Evolutionary conservation across 2,329 filamentous ascomycete species (phyloP), one percentile per base, ranked within the genome.

Genomic region (Sarocladium kiliense): DNA sequence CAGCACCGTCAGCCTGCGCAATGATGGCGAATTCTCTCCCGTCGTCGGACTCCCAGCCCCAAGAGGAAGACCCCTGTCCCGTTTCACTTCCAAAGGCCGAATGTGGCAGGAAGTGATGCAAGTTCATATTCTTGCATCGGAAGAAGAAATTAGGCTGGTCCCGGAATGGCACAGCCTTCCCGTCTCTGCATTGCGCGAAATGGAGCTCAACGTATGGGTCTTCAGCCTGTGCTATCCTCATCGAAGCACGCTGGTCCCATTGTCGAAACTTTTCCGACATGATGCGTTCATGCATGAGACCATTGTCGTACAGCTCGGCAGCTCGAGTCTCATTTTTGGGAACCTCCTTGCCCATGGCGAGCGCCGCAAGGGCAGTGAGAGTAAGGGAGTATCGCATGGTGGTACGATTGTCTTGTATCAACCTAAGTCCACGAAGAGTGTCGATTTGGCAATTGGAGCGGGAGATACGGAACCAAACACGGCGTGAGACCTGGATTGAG

Each of bases 11-110:
- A 27, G 72, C 72, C 60, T 82, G 79, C 1, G 76, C 78, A 58
- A 80, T 75, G 58, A 77, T 77, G 44, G 77, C 71, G 55, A 82
- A 81, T 58, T 82, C 79, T 21, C 79, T 77, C 25, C 77, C 78
- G 42, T 75, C 71, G 0, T 68, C 66, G 16, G 77, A 74, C 0
- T 76, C 78, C 78, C 79, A 80, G 5, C 79, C 79, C 78, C 78
- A 81, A 0, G 76, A 78, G 2, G 67, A 68, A 10, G 68, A 66
- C 26, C 69, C 69, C 55, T 67, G 64, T 19, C 66, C 68, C 23
- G 58, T 64, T 41, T 61, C 62, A 60, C 65, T 68, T 34, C 68
- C 69, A 10, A 71, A 66, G 44, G 67, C 63, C 6, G 60, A 64
- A 59, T 71, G 69, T 7, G 66, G 66, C 55, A 69, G 59, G 60